Conservation (phyloP, 1,284 basidiomycete genomes). For the Somion occarium region DNA sequence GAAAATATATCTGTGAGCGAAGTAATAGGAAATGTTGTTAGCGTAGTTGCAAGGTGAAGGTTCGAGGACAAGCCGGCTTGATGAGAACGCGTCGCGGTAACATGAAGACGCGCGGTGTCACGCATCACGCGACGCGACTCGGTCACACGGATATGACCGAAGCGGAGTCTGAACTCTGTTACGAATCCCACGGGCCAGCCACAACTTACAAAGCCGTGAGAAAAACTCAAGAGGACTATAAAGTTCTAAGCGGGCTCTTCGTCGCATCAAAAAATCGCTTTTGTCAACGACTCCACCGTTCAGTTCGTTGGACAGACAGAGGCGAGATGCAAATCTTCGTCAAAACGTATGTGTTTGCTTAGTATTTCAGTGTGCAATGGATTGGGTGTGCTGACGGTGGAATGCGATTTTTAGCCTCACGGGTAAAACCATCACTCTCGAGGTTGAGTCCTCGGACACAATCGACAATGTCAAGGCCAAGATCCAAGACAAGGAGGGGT, state of each 20-base stretch:
- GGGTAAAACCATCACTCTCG: slow-evolving; percentile 98
- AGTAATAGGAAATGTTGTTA: background rate
- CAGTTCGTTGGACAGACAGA: slow-evolving; percentile 79
- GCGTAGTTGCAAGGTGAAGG: background rate
- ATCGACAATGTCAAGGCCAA: slow-evolving; percentile 98
- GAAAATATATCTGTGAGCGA: background rate
- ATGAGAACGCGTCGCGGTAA: slow-evolving; percentile 8
- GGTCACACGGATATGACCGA: slow-evolving; percentile 17
- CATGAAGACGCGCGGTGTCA: slow-evolving; percentile 13
- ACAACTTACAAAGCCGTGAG: slow-evolving; percentile 24
- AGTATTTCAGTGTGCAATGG: background rate
- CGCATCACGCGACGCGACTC: slow-evolving; percentile 8
- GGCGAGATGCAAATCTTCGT: slow-evolving; percentile 92
- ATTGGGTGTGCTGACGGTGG: too few species aligned
- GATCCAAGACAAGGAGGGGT: slow-evolving; percentile 96
- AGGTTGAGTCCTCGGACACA: slow-evolving; percentile 95
- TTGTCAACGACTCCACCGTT: slow-evolving; percentile 87
- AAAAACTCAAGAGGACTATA: slow-evolving; percentile 16
- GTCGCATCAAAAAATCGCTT: slow-evolving; percentile 43
- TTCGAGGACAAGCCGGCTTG: background rate
- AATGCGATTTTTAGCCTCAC: slow-evolving; percentile 83
- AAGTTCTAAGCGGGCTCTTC: slow-evolving; percentile 11
- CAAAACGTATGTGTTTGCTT: slow-evolving; percentile 66
- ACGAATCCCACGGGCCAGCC: slow-evolving; percentile 41
- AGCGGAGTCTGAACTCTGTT: slow-evolving; percentile 23